Conservation (phyloP, 371 early-diverging fungal species). For the Mortierella sp. region DNA sequence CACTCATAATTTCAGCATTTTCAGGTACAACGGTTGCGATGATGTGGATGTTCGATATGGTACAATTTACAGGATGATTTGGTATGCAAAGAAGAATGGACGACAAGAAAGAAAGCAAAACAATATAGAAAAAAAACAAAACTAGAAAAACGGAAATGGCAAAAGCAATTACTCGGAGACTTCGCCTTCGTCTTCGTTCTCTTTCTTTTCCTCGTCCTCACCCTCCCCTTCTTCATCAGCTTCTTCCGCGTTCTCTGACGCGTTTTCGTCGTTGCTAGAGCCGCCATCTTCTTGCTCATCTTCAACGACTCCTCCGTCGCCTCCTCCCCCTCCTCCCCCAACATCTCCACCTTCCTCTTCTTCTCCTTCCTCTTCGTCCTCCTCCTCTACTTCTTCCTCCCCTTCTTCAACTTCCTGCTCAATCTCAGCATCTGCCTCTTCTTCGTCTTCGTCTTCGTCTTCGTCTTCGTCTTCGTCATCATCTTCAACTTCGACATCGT, state of each 20-base stretch:
- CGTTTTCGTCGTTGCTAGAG: neutral
- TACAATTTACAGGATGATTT: neutral
- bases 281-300: neutral
- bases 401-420: neutral
- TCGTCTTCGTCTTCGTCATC: conserved; percentile 5
- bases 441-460: neutral
- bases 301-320: conserved; percentile 7
- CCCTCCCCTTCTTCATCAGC: neutral
- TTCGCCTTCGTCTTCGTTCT: neutral
- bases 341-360: neutral
- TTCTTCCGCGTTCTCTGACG: neutral
- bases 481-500: neutral
- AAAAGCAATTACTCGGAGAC: neutral
- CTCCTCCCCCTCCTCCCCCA: neutral
- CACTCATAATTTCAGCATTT: neutral
- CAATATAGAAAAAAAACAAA: neutral
- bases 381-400: conserved; percentile 10
- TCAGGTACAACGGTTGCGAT: neutral
- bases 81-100: neutral
- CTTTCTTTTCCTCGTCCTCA: neutral
- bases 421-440: neutral
- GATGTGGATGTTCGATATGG: neutral
- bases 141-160: neutral
- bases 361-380: conserved; percentile 8
- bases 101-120: neutral